These are phyloP conservation scores for Diplodia corticola DNA, from an alignment of 2,329 filamentous ascomycete species.

Conservation along the genomic window DNA sequence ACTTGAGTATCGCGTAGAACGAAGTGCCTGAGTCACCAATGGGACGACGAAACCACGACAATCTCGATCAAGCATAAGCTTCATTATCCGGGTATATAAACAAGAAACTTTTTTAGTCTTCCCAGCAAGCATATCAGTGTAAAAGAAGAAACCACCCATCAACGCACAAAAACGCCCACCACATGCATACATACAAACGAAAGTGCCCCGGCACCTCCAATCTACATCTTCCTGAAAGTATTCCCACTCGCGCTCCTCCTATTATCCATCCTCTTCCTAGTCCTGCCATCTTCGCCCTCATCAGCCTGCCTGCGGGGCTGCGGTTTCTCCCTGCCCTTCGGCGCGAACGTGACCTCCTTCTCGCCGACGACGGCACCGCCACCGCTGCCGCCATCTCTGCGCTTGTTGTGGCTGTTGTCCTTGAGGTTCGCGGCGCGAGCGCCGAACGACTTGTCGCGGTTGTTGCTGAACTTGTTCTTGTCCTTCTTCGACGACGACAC, in stretches of 20 bases:
- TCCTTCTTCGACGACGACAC: slow-evolving; percentile 54
- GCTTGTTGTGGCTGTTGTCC: slow-evolving; percentile 25
- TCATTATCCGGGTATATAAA: slow-evolving; percentile 20
- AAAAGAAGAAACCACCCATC: not conserved
- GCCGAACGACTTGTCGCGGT: slow-evolving; percentile 59
- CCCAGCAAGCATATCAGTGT: not conserved
- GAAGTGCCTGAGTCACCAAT: too few relatives aligned
- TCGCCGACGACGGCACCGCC: slow-evolving; percentile 47
- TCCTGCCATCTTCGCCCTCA: slow-evolving; percentile 27
- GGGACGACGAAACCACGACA: not conserved
- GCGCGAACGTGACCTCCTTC: slow-evolving; percentile 72
- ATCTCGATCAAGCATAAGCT: not conserved
- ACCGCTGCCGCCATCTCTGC: slow-evolving; percentile 25
- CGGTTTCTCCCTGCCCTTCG: slow-evolving; percentile 51
- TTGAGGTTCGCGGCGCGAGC: slow-evolving; percentile 50
- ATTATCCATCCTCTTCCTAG: slow-evolving; percentile 46
- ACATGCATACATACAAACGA: not conserved
- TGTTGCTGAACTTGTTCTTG: too few relatives aligned
- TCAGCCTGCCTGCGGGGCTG: slow-evolving; percentile 33
- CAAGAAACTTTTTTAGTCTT: slow-evolving; percentile 5
- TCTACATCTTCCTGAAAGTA: slow-evolving; percentile 67
- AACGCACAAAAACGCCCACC: not conserved
- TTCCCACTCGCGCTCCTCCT: slow-evolving; percentile 76
- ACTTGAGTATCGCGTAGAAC: too few relatives aligned
- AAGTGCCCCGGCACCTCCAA: not conserved